Conservation (phyloP, 2,329 filamentous ascomycete species). For the Colletotrichum plurivorum region DNA sequence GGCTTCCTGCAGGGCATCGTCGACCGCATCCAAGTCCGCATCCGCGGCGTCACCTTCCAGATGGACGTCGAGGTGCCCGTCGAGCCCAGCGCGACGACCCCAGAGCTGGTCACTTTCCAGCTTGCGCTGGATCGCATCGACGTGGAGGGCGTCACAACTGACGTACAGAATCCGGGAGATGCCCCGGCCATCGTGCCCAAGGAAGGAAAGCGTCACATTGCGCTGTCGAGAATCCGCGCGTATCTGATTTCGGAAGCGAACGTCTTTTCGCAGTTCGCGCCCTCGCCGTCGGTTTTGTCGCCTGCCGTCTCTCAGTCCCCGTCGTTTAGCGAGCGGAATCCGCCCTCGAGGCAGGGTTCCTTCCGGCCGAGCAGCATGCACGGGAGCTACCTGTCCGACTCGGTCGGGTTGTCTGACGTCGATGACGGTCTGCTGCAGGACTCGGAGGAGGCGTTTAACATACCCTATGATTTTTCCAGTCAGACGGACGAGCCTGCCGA, state of each 20-base stretch:
- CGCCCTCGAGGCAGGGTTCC: slow-evolving; percentile 44
- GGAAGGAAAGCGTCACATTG: slow-evolving; percentile 76
- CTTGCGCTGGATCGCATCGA: slow-evolving; percentile 75
- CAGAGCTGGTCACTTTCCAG: slow-evolving; percentile 74
- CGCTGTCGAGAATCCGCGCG: slow-evolving; percentile 74
- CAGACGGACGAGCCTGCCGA: slow-evolving; percentile 52
- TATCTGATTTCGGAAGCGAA: slow-evolving; percentile 78
- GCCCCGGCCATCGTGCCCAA: slow-evolving; percentile 61
- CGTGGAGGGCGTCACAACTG: slow-evolving; percentile 75
- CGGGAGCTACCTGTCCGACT: slow-evolving; percentile 48
- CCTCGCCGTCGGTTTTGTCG: slow-evolving; percentile 66
- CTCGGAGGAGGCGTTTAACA: slow-evolving; percentile 70
- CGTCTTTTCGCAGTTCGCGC: slow-evolving; percentile 72
- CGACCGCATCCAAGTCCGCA: slow-evolving; percentile 77
- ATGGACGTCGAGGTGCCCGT: slow-evolving; percentile 72
- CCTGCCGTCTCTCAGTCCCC: slow-evolving; percentile 66
- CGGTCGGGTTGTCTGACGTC: slow-evolving; percentile 51
- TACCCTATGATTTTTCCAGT: slow-evolving; percentile 66
- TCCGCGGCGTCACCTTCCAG: slow-evolving; percentile 76
- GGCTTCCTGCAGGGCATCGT: slow-evolving; percentile 81
- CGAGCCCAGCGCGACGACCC: slow-evolving; percentile 60
- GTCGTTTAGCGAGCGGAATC: slow-evolving; percentile 48
- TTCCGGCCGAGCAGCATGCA: slow-evolving; percentile 40
- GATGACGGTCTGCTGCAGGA: slow-evolving; percentile 57
- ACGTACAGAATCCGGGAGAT: slow-evolving; percentile 47